phyloP scores from a whole-genome alignment of 768 basidiomycete genomes.

The Gloeopeniophorella convolvens region DNA sequence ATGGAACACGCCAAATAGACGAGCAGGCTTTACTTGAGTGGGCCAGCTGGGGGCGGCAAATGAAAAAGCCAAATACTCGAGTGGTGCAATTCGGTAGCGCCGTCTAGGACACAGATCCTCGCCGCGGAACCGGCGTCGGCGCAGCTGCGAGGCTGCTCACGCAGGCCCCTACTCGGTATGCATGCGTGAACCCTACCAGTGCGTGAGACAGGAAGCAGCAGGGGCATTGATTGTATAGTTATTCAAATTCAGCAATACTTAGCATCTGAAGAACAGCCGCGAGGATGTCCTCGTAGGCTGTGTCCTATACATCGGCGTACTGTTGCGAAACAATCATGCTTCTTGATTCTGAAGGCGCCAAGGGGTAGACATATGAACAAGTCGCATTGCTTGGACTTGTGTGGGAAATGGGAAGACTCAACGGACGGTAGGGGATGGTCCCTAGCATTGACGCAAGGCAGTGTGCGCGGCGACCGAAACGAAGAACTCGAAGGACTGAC shows the following conservation, averaged over 20 bases:
- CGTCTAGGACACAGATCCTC: slow-evolving; percentile 9
- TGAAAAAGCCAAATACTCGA: slow-evolving; percentile 10
- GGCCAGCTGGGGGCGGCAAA: not conserved
- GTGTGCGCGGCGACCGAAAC: too few species aligned
- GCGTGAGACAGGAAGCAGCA: not conserved
- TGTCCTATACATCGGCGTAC: too few species aligned
- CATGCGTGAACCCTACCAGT: slow-evolving; percentile 9
- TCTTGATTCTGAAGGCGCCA: too few species aligned
- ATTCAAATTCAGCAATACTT: slow-evolving; percentile 12
- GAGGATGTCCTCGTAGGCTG: too few species aligned
- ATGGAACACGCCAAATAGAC: slow-evolving; percentile 20
- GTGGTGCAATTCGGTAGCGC: slow-evolving; percentile 9
- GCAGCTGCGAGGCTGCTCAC: slow-evolving; percentile 10
- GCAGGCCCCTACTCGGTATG: not conserved
- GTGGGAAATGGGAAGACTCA: too few species aligned
- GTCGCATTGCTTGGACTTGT: too few species aligned
- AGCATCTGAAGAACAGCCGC: too few species aligned
- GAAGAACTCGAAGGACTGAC: too few species aligned
- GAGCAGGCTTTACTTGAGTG: slow-evolving; percentile 13
- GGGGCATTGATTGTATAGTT: not conserved
- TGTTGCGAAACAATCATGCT: too few species aligned
- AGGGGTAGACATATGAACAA: too few species aligned
- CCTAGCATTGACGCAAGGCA: too few species aligned
- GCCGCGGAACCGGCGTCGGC: slow-evolving; percentile 20
- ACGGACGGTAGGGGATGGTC: too few species aligned